Conservation (phyloP, 129 eudicot genomes). For the Centaurea solstitialis region DNA sequence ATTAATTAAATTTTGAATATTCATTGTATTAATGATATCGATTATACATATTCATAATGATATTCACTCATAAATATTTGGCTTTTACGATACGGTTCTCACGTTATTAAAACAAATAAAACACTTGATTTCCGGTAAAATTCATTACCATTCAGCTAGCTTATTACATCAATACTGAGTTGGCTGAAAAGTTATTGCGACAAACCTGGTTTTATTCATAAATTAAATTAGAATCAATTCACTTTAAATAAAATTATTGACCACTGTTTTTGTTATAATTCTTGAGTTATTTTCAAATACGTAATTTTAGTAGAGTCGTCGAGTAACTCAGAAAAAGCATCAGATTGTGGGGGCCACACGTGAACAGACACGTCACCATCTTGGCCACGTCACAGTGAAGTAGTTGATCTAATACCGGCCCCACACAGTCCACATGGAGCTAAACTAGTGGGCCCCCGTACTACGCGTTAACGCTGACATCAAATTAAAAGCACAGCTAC, state of each 20-base stretch:
- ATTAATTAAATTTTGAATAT: too few species aligned
- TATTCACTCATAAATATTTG: background rate
- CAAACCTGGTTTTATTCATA: too few species aligned
- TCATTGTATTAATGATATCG: too few species aligned
- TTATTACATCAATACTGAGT: too few species aligned
- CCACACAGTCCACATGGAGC: conserved; percentile 21
- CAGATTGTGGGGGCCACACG: background rate
- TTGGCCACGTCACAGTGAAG: background rate
- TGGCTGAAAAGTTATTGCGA: too few species aligned
- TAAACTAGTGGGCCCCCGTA: background rate
- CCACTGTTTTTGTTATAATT: background rate
- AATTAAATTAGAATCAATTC: too few species aligned
- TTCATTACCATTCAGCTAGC: too few species aligned
- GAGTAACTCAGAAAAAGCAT: background rate
- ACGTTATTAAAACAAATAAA: background rate
- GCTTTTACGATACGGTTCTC: background rate
- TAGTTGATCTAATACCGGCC: conserved; percentile 12
- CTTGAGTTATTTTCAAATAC: too few species aligned
- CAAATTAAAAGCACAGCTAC: background rate
- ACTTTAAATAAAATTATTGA: too few species aligned
- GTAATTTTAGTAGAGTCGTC: background rate
- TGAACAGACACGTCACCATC: conserved; percentile 4
- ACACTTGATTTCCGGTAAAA: background rate
- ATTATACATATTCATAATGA: too few species aligned
- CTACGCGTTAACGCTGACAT: conserved; percentile 18